Evolutionary conservation across 2,329 filamentous ascomycete species (phyloP).

Genomic region (Epichloe brachyelytri): DNA sequence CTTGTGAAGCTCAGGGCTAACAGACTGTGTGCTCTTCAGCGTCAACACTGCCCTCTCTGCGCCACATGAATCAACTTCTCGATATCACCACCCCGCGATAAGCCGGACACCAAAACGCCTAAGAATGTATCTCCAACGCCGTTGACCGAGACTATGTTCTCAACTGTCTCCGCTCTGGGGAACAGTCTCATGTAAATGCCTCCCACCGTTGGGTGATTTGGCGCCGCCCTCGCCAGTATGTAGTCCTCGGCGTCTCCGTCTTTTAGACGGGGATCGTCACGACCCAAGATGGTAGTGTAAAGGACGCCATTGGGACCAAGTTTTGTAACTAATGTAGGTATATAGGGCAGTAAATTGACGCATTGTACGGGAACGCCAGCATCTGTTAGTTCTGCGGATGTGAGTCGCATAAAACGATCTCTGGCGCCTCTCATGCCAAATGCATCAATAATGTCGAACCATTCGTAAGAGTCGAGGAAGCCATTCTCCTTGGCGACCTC

Average conservation of each 20-base stretch:
- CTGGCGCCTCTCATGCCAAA: constrained; percentile 66
- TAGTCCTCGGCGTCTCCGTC: constrained; percentile 51
- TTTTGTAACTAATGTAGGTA: constrained; percentile 76
- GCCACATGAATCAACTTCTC: constrained; percentile 62
- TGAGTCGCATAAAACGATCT: constrained; percentile 58
- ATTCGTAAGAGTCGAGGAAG: constrained; percentile 55
- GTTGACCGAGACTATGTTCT: constrained; percentile 77
- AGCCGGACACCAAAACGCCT: constrained; percentile 67
- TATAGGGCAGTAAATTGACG: constrained; percentile 76
- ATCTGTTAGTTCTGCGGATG: constrained; percentile 55
- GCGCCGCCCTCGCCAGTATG: constrained; percentile 52
- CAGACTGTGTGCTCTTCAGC: constrained; percentile 60
- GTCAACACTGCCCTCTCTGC: constrained; percentile 69
- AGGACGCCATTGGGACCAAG: constrained; percentile 65
- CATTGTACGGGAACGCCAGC: constrained; percentile 71
- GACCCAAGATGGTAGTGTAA: constrained; percentile 55
- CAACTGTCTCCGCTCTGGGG: constrained; percentile 51
- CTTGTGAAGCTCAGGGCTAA: constrained; percentile 44
- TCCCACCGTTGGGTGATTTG: constrained; percentile 42
- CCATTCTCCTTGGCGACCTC: constrained; percentile 50
- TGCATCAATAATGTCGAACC: constrained; percentile 71
- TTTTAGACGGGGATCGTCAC: constrained; percentile 54
- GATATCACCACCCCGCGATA: constrained; percentile 46
- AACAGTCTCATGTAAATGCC: constrained; percentile 74
- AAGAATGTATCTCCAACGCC: constrained; percentile 90